Conservation (phyloP, 2,329 filamentous ascomycete genomes). For the Venturiaceae sp. region DNA sequence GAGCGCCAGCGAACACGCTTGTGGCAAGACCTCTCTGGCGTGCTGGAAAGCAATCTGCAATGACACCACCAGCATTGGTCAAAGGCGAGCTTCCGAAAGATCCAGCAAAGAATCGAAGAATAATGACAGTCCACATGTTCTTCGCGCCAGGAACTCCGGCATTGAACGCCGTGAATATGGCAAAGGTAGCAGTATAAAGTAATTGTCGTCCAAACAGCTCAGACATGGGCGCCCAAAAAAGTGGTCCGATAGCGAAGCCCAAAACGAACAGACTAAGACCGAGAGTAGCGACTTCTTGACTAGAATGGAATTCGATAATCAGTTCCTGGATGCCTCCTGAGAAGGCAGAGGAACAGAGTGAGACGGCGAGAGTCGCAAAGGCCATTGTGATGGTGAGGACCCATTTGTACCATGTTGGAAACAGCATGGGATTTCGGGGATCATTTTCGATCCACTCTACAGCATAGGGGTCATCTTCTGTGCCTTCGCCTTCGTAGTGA, state of each 20-base stretch:
- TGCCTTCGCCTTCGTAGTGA: constrained; percentile 32
- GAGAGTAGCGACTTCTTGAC: constrained; percentile 29
- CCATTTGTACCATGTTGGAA: constrained; percentile 30
- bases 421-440: constrained; percentile 34
- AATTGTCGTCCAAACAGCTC: constrained; percentile 29
- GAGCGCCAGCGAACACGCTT: constrained; percentile 55
- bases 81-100: constrained; percentile 52
- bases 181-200: constrained; percentile 50
- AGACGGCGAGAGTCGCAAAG: constrained; percentile 31
- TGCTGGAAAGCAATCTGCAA: constrained; percentile 51
- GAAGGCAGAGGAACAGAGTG: constrained; percentile 33
- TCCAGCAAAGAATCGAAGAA: constrained; percentile 59
- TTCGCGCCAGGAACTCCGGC: constrained; percentile 47
- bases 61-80: constrained; percentile 53
- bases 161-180: constrained; percentile 51
- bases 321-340: constrained; percentile 27
- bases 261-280: constrained; percentile 33
- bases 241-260: constrained; percentile 30
- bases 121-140: constrained; percentile 50
- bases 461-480: constrained; percentile 33
- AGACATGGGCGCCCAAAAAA: constrained; percentile 9
- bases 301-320: constrained; percentile 27
- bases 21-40: constrained; percentile 48
- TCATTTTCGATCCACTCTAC: constrained; percentile 38
- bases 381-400: constrained; percentile 28